These are phyloP conservation scores for Debaryomyces robertsiae DNA, from an alignment of 1,139 yeast species.

Conservation along the genomic window DNA sequence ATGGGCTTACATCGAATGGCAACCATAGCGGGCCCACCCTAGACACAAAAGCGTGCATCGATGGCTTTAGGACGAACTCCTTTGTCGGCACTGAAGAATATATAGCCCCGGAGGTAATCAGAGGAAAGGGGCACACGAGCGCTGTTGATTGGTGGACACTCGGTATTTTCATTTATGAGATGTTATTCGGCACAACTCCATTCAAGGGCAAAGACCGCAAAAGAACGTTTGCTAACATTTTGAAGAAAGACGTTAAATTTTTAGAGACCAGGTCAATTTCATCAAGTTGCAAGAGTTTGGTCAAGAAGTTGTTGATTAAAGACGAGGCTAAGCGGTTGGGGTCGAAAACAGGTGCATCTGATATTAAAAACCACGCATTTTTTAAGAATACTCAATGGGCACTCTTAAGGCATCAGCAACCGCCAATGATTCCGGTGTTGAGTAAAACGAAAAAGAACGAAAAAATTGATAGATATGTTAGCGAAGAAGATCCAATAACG, in stretches of 20 bases:
- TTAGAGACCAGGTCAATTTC: constrained; percentile 60
- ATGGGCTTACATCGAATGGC: constrained; percentile 21
- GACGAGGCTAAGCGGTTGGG: constrained; percentile 90
- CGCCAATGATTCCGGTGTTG: constrained; percentile 91
- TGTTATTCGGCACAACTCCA: constrained; percentile 95
- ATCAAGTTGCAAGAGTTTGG: constrained; percentile 74
- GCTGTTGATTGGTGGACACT: constrained; percentile 99
- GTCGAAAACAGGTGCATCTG: constrained; percentile 91
- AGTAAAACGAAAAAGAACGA: constrained; percentile 51
- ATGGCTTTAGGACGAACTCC: constrained; percentile 93
- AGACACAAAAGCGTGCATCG: constrained; percentile 93
- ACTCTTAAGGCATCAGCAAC: constrained; percentile 81
- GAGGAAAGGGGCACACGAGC: constrained; percentile 96
- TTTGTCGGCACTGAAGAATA: constrained; percentile 98
- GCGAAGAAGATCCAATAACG: constrained; percentile 11
- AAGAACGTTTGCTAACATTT: constrained; percentile 82
- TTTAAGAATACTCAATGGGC: constrained; percentile 97
- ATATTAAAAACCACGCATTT: constrained; percentile 84
- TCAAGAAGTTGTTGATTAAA: constrained; percentile 79
- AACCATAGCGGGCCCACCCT: constrained; percentile 42
- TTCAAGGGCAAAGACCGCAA: constrained; percentile 90
- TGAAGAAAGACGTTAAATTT: constrained; percentile 81
- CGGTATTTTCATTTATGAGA: constrained; percentile 88
- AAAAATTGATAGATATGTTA: constrained; percentile 21
- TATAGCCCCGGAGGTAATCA: constrained; percentile 95